A percentile compares a stretch with the other conserved stretches of the same genome.
phyloP scores from a whole-genome alignment of 768 basidiomycete genomes.

The Trametes meyenii region DNA sequence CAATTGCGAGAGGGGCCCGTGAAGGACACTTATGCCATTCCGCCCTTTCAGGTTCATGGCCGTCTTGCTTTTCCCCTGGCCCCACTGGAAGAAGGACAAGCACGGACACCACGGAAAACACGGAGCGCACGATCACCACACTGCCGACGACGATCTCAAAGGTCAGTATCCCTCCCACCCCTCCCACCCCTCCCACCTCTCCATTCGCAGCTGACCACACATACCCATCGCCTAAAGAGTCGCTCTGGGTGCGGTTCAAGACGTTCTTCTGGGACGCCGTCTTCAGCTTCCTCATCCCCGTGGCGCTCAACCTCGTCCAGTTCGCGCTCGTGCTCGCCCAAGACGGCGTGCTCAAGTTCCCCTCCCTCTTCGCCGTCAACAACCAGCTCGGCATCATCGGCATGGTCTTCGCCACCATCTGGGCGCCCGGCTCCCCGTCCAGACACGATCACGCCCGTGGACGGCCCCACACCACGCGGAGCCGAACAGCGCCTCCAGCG shows the following conservation, averaged over 20 bases:
- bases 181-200: not conserved
- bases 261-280: constrained; percentile 40
- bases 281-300: constrained; percentile 45
- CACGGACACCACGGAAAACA: too few species aligned
- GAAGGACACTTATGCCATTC: too few species aligned
- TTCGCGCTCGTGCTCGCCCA: constrained; percentile 26
- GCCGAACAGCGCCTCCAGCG: too few species aligned
- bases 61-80: not conserved
- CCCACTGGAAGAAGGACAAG: not conserved
- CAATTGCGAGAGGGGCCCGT: too few species aligned
- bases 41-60: not conserved
- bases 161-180: not conserved
- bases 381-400: constrained; percentile 16
- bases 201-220: not conserved
- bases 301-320: constrained; percentile 39
- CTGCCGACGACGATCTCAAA: not conserved
- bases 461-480: too few species aligned
- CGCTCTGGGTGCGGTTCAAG: constrained; percentile 28
- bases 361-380: constrained; percentile 12
- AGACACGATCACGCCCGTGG: not conserved
- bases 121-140: not conserved
- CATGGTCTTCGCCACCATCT: constrained; percentile 15
- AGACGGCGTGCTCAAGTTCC: constrained; percentile 1
- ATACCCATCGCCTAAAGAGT: not conserved
- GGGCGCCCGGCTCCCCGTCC: not conserved